A percentile compares a stretch with the other conserved stretches of the same genome.
phyloP scores from a whole-genome alignment of 352 stramenopile genomes.

The Poterioochromonas sp. region DNA sequence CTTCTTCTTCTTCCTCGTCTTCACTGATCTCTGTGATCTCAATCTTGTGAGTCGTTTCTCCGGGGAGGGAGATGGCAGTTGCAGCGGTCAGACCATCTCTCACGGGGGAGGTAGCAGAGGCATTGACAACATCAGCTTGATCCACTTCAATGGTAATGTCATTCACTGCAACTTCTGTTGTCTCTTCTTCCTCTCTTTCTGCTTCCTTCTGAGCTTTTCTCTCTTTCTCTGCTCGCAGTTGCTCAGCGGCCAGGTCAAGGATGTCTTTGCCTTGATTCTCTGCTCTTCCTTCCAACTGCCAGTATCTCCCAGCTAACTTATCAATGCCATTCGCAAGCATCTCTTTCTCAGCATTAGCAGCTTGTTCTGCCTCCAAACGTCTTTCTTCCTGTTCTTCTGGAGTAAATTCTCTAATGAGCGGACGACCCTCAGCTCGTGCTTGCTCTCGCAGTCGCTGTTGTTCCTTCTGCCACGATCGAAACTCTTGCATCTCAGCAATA shows the following conservation, averaged over 20 bases:
- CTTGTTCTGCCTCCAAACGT: neutral
- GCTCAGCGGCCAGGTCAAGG: neutral
- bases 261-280: neutral
- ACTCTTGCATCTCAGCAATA: conserved; percentile 41
- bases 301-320: neutral
- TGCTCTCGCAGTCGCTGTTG: conserved; percentile 9
- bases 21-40: neutral
- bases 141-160: neutral
- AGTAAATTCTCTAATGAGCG: conserved; percentile 3
- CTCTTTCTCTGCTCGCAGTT: neutral
- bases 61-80: too few species aligned
- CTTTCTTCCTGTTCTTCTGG: conserved; percentile 3
- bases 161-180: neutral
- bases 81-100: neutral
- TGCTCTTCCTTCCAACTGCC: neutral
- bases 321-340: neutral
- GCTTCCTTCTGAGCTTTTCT: neutral
- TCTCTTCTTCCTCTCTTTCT: neutral
- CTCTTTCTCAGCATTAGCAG: neutral
- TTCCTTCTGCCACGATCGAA: conserved; percentile 45
- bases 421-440: neutral
- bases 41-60: neutral
- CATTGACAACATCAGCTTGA: neutral
- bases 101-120: neutral
- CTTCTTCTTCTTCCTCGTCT: neutral